A percentile compares a stretch with the other conserved stretches of the same genome.
These are phyloP conservation scores for Adansonia grandidieri DNA, from an alignment of 441 rosid genomes.

Conservation along the genomic window DNA sequence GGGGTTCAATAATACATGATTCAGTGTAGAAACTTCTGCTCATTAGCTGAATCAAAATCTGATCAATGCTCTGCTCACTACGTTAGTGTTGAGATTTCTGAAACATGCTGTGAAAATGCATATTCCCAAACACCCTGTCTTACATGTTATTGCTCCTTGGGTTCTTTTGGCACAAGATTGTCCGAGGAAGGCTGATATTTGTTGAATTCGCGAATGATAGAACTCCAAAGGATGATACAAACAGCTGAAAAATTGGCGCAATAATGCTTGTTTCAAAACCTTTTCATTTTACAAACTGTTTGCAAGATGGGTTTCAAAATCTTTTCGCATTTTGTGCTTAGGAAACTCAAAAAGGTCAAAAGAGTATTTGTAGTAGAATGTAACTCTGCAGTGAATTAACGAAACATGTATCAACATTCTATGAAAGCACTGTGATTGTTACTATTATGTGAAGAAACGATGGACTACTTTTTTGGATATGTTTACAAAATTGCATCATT, in stretches of 20 bases:
- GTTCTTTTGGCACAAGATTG: slow-evolving; percentile 38
- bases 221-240: background rate
- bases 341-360: background rate
- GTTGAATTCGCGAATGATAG: slow-evolving; percentile 46
- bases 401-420: background rate
- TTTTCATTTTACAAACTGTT: background rate
- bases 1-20: background rate
- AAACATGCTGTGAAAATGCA: no score
- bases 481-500: background rate
- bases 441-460: background rate
- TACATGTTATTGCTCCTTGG: background rate
- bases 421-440: background rate
- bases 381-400: background rate
- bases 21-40: background rate
- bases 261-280: background rate
- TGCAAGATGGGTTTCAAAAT: background rate
- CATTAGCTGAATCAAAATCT: background rate
- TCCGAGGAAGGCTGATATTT: slow-evolving; percentile 49
- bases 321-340: background rate
- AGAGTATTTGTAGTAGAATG: background rate
- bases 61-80: background rate
- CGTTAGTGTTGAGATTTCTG: background rate
- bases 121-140: background rate
- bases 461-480: background rate
- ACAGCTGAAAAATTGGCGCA: slow-evolving; percentile 7